Evolutionary conservation across 1,284 basidiomycete genomes (phyloP).

Genomic region (Ustilago crameri): DNA sequence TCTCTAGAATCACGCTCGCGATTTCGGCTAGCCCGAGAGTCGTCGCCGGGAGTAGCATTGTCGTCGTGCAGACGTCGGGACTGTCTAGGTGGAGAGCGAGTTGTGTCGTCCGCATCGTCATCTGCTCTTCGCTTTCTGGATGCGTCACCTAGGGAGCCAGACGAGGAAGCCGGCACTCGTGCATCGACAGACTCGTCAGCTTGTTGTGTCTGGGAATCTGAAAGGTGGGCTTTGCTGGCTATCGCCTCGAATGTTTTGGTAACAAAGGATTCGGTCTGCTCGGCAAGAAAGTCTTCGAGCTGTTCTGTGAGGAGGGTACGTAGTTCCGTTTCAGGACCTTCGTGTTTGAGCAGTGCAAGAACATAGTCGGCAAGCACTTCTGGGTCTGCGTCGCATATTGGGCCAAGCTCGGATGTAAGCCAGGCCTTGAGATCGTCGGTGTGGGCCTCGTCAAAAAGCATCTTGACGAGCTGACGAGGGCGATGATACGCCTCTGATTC

Average conservation of each 20-base stretch:
- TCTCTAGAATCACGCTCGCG: conserved; percentile 41
- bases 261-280: conserved; percentile 82
- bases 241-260: conserved; percentile 81
- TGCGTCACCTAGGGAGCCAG: conserved; percentile 9
- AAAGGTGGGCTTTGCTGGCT: conserved; percentile 53
- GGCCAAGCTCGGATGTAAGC: conserved; percentile 61
- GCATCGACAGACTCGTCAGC: conserved; percentile 18
- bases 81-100: conserved; percentile 44
- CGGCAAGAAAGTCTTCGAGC: conserved; percentile 90
- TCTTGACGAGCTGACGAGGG: neutral
- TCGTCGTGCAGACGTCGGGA: conserved; percentile 31
- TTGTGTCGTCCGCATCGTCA: conserved; percentile 28
- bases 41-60: conserved; percentile 12
- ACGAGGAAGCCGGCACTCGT: conserved; percentile 18
- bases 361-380: conserved; percentile 93
- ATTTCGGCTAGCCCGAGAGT: conserved; percentile 15
- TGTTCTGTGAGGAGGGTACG: conserved; percentile 80
- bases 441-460: conserved; percentile 55
- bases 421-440: conserved; percentile 59
- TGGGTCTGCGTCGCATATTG: conserved; percentile 88
- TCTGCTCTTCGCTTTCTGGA: conserved; percentile 53
- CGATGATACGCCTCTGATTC: neutral
- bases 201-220: conserved; percentile 11
- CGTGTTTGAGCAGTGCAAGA: conserved; percentile 90
- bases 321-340: conserved; percentile 83